Evolutionary conservation across 768 basidiomycete genomes (phyloP).

Genomic region (Pisolithus sp.): DNA sequence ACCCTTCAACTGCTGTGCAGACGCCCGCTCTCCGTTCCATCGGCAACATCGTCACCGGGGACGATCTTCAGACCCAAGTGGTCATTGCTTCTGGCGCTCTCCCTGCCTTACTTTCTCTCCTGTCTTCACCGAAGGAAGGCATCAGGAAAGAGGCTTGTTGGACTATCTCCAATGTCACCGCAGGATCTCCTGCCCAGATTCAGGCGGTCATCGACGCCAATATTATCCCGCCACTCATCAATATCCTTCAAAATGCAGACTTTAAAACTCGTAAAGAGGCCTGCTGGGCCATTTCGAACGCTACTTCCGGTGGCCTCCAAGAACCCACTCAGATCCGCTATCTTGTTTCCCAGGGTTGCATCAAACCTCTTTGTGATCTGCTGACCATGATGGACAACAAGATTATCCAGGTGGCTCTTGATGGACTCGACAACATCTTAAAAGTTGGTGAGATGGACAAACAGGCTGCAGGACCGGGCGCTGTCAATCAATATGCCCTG

Average conservation of each 20-base stretch:
- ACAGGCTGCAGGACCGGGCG: constrained; percentile 71
- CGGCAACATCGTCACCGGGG: constrained; percentile 98
- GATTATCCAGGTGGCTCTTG: constrained; percentile 96
- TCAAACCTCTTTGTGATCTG: constrained; percentile 96
- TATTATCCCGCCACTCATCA: constrained; percentile 96
- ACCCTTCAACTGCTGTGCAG: constrained; percentile 90
- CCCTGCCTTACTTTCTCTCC: constrained; percentile 84
- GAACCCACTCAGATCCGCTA: constrained; percentile 97
- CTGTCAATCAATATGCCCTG: constrained; percentile 85
- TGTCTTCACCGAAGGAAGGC: constrained; percentile 96
- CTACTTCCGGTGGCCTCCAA: constrained; percentile 94
- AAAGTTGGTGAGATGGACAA: constrained; percentile 97
- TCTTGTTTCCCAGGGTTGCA: constrained; percentile 95
- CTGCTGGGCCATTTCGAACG: constrained; percentile 99
- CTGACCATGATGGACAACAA: constrained; percentile 99
- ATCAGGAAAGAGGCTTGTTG: constrained; percentile 99
- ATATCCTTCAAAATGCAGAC: constrained; percentile 95
- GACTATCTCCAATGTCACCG: constrained; percentile 99
- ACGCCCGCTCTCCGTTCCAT: constrained; percentile 97
- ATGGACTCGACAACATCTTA: constrained; percentile 96
- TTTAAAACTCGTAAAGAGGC: constrained; percentile 99
- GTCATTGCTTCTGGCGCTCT: constrained; percentile 98
- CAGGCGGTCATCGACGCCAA: constrained; percentile 97
- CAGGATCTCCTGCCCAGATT: constrained; percentile 94
- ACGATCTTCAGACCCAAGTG: constrained; percentile 98